Base-by-base conservation (phyloP, 1,284 basidiomycete genomes). In the Takashimella tepidaria region DNA sequence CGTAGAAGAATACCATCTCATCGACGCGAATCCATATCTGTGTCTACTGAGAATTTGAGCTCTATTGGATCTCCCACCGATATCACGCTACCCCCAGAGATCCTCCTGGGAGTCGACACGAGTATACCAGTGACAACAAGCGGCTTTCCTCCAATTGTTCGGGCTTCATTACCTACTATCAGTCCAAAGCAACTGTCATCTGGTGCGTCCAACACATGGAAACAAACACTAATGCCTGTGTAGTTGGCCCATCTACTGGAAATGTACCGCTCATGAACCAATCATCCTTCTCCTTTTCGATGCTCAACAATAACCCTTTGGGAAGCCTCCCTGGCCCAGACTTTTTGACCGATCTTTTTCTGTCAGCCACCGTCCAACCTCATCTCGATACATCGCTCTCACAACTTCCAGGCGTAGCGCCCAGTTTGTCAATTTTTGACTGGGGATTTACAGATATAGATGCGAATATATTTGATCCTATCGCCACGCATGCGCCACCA, bases 381-480 rank as follows among this genome's bases (percentile, higher is more conserved):
- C 41, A 26, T 13, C 42, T 41, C 19, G 23, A 37, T 13, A 51
- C 49, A 49, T 25, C 50, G 31, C 46, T 31, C 31, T 40, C 49
- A 20, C 42, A 51, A 3, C 26, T 52, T n/a, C 47, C 41, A 25
- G 22, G 45, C 5, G 55, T 51, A 4, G 49, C 50, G 10, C 31
- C 31, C 10, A 21, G 49, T 47, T 19, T 41, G 27, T 20, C 27
- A 37, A 45, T 20, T 1, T 46, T 52, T n/a, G 58, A 57, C 20
- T 60, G 56, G 60, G 55, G 55, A 10, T 53, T 57, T 4, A 20
- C 50, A 3, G 58, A 58, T 19, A 22, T 43, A 4, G 47, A 49
- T 1, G 27, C 46, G 5, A 47, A 61, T 50, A 49, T 61, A 5
- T 64, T 64, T 26, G 59, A 51, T 12, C 47, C 53, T 6, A 26